These are phyloP conservation scores for Arctium lappa DNA, from an alignment of 129 eudicot genomes.

Conservation along the genomic window DNA sequence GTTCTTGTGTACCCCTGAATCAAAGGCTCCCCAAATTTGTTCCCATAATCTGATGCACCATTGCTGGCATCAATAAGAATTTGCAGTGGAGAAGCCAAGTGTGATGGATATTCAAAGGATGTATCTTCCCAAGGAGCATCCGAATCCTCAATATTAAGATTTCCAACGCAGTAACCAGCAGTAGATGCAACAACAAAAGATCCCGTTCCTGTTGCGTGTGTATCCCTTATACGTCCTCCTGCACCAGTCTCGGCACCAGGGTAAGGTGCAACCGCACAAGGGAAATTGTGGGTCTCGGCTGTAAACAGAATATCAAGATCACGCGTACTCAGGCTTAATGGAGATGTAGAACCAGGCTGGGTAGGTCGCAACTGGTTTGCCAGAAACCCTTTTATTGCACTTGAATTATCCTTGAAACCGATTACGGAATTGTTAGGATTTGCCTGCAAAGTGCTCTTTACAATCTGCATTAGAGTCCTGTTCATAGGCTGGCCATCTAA, in stretches of 20 bases:
- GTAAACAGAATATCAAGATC: slow-evolving; percentile 85
- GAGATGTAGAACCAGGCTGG: slow-evolving; percentile 72
- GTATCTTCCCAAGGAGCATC: slow-evolving; percentile 42
- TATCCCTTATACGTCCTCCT: slow-evolving; percentile 88
- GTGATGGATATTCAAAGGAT: slow-evolving; percentile 35
- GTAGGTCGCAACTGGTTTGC: slow-evolving; percentile 73
- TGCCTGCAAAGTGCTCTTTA: slow-evolving; percentile 72
- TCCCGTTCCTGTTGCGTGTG: slow-evolving; percentile 92
- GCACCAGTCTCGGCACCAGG: slow-evolving; percentile 99
- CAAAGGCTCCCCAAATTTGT: slow-evolving; percentile 46
- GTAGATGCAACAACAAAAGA: slow-evolving; percentile 79
- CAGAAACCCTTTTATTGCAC: slow-evolving; percentile 83
- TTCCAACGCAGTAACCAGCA: slow-evolving; percentile 40
- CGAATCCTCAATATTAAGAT: slow-evolving; percentile 32
- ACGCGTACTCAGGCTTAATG: slow-evolving; percentile 38
- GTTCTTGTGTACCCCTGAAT: slow-evolving; percentile 90
- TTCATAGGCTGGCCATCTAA: slow-evolving; percentile 74
- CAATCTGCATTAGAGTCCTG: slow-evolving; percentile 79
- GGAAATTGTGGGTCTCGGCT: slow-evolving; percentile 98
- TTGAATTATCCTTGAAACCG: slow-evolving; percentile 89
- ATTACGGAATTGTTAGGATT: slow-evolving; percentile 92
- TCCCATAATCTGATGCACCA: slow-evolving; percentile 84
- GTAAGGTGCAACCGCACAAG: slow-evolving; percentile 98
- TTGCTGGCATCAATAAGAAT: slow-evolving; percentile 85
- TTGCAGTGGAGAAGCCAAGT: slow-evolving; percentile 69